Evolutionary conservation across 768 basidiomycete species (phyloP), one percentile per base, ranked within the genome.

Genomic region (Naganishia randhawae): DNA sequence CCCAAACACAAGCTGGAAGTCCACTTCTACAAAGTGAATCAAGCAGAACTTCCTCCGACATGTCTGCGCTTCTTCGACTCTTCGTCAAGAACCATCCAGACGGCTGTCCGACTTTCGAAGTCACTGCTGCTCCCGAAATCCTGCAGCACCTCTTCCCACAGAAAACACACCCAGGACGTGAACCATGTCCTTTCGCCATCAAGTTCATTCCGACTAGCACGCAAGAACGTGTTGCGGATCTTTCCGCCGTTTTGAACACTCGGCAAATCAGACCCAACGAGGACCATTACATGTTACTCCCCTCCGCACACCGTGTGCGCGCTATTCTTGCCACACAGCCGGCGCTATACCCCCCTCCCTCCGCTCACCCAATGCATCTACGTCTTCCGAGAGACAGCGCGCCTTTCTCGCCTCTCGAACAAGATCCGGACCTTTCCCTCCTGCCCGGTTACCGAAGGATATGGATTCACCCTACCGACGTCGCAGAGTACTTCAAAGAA

Each of bases 241-340:
- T 61, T 10, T 41, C 57, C 3, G 22, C 39, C 3, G 57, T 61
- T 4, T 39, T 61, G 37, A 61, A 61, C 37, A 61, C 57, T 13
- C 37, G 57, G 13, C 57, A 61, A 25, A 35, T 61, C 57, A 61
- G 41, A 39, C 57, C 57, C 10, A 61, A 61, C 22, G 57, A 61
- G 29, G 57, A 61, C 10, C 57, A 61, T 25, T 61, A 61, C 37
- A 25, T 25, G 17, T 25, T 61, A 6, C 13, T 61, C 11, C 57
- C 57, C n/a, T 61, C 57, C 3, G 17, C 19, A 41, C 11, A 61
- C 17, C 57, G 37, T 19, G 6, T 61, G 22, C 57, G 35, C 37
- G 33, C 37, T 11, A 6, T 42, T 11, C 35, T 61, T 39, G 29
- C 19, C 37, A 14, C 19, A 41, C 57, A 61, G 25, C 57, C 37